Conservation (phyloP, 2,329 filamentous ascomycete genomes). For the Penicillium sp. region DNA sequence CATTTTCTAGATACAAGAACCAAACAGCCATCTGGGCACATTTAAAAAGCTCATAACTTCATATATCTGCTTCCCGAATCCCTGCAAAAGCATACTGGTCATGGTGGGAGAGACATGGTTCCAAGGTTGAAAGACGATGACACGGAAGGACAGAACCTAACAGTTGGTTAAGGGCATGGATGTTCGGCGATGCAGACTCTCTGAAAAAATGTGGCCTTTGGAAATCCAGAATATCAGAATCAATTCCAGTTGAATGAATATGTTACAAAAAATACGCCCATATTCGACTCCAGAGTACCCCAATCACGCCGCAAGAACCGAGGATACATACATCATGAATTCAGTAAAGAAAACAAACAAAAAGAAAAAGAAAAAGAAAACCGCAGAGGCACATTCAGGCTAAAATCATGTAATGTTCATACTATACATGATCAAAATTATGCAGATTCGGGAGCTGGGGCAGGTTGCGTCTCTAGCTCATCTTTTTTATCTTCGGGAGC, state of each 20-base stretch:
- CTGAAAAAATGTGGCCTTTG: background rate
- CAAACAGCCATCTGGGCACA: too few species aligned
- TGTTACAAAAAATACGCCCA: background rate
- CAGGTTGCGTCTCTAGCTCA: conserved; percentile 1
- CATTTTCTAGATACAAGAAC: too few species aligned
- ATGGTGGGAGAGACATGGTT: too few species aligned
- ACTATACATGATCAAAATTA: background rate
- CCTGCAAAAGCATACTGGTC: too few species aligned
- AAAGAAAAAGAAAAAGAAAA: background rate
- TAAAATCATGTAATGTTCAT: background rate
- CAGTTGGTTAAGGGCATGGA: too few species aligned
- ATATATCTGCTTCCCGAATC: too few species aligned
- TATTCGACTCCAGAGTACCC: background rate
- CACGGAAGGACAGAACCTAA: too few species aligned
- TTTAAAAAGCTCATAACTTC: too few species aligned
- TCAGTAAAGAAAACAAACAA: background rate
- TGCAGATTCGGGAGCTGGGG: background rate
- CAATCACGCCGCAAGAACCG: background rate
- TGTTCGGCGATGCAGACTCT: background rate
- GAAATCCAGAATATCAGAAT: background rate
- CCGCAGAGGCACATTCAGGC: background rate
- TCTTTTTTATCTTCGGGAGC: conserved; percentile 2
- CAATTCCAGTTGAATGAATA: background rate
- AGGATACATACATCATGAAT: conserved; percentile 1
- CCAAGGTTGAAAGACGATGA: too few species aligned